Conservation (phyloP, 106 monocot species). For the Chionographis japonica region DNA sequence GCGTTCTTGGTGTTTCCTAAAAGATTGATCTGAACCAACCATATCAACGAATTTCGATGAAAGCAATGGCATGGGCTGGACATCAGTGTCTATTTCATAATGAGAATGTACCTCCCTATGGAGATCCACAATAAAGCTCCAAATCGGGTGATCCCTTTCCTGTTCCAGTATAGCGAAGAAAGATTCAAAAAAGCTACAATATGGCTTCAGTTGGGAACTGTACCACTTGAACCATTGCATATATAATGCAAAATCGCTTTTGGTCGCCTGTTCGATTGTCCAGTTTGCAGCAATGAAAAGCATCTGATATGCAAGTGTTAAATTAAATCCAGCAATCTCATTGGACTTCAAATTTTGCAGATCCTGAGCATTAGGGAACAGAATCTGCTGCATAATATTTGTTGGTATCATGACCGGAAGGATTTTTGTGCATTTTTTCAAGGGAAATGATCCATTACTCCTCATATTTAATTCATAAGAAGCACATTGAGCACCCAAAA, state of each 20-base stretch:
- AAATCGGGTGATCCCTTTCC: constrained; percentile 73
- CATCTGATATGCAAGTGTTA: constrained; percentile 39
- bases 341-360: neutral
- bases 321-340: constrained; percentile 21
- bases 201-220: constrained; percentile 30
- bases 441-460: neutral
- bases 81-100: constrained; percentile 28
- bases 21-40: constrained; percentile 10
- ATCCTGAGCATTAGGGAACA: constrained; percentile 27
- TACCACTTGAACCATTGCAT: constrained; percentile 54
- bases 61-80: constrained; percentile 45
- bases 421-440: constrained; percentile 6
- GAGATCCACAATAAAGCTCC: constrained; percentile 48
- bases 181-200: constrained; percentile 54
- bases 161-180: constrained; percentile 45
- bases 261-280: constrained; percentile 75
- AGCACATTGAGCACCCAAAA: constrained; percentile 56
- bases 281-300: constrained; percentile 83
- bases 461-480: constrained; percentile 32
- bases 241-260: constrained; percentile 58
- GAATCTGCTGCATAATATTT: constrained; percentile 18
- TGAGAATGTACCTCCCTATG: constrained; percentile 26
- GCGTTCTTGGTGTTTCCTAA: constrained; percentile 12
- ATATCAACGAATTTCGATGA: constrained; percentile 39
- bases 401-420: constrained; percentile 36